Conservation (phyloP, 805 yeast genomes). For the Saccharomycopsis microspora region DNA sequence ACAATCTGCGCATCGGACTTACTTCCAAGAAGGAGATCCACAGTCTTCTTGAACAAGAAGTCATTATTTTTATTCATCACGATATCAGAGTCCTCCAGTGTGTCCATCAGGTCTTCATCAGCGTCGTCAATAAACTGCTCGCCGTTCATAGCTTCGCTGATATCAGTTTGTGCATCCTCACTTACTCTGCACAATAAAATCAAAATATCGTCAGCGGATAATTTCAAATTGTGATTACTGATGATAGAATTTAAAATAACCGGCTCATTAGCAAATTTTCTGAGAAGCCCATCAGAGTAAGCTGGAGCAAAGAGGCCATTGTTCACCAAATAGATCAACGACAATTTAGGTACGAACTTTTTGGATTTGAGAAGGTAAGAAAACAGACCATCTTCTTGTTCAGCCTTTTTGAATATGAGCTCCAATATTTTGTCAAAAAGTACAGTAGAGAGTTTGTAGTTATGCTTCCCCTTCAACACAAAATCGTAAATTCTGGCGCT, state of each 20-base stretch:
- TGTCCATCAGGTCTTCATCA: background rate
- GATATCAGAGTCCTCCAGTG: background rate
- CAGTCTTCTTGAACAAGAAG: conserved; percentile 7
- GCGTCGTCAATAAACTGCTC: background rate
- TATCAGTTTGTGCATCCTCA: conserved; percentile 1
- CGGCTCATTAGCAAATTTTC: conserved; percentile 8
- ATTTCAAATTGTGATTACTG: conserved; percentile 6
- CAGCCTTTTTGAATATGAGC: conserved; percentile 1
- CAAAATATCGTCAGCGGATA: conserved; percentile 12
- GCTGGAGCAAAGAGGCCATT: conserved; percentile 7
- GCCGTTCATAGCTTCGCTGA: background rate
- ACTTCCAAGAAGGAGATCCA: conserved; percentile 1
- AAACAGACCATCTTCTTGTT: background rate
- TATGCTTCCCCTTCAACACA: conserved; percentile 1
- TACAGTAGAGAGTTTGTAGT: conserved; percentile 5
- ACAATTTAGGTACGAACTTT: conserved; percentile 11
- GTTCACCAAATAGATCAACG: conserved; percentile 9
- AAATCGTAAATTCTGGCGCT: background rate
- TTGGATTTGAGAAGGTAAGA: background rate
- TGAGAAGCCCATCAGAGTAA: conserved; percentile 7
- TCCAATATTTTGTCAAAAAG: conserved; percentile 2
- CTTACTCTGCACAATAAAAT: conserved; percentile 5
- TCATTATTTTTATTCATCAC: background rate
- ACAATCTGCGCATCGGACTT: conserved; percentile 14
- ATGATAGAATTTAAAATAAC: conserved; percentile 6